Evolutionary conservation across 2,329 filamentous ascomycete genomes (phyloP).

Genomic region (Penicillium sp.): DNA sequence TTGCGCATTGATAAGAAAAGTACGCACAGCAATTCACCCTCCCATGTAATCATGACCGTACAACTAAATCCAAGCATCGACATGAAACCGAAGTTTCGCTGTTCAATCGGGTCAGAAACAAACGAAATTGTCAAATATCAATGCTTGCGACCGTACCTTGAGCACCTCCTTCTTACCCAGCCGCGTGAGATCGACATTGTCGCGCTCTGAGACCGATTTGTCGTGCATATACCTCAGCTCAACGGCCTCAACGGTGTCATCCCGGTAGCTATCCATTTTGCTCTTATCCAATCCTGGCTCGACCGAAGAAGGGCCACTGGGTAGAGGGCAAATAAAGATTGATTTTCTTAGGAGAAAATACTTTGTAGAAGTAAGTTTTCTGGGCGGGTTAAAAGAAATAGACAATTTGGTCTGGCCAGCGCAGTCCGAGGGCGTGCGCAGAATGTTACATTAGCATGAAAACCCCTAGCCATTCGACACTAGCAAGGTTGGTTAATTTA

Average conservation of each 20-base stretch:
- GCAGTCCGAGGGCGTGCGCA: too few species aligned
- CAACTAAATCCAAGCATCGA: conserved; percentile 4
- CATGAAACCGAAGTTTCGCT: conserved; percentile 9
- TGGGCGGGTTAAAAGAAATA: not conserved
- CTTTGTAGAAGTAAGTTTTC: not conserved
- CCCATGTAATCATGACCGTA: conserved; percentile 8
- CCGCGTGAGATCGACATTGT: not conserved
- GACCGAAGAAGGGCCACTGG: not conserved
- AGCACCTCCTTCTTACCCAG: conserved; percentile 3
- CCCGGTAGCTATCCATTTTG: not conserved
- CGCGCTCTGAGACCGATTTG: not conserved
- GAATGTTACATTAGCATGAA: too few species aligned
- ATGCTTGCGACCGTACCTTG: not conserved
- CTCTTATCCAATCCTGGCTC: not conserved
- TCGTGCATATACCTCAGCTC: not conserved
- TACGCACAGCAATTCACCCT: conserved; percentile 1
- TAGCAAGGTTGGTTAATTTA: too few species aligned
- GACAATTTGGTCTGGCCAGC: too few species aligned
- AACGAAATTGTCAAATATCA: not conserved
- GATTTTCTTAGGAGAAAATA: not conserved
- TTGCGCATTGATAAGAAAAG: not conserved
- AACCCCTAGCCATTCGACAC: too few species aligned
- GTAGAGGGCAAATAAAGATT: not conserved
- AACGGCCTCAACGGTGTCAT: not conserved
- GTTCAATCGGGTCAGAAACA: not conserved